Conservation (phyloP, 139 green algal genomes). For the Trebouxia sp. region DNA sequence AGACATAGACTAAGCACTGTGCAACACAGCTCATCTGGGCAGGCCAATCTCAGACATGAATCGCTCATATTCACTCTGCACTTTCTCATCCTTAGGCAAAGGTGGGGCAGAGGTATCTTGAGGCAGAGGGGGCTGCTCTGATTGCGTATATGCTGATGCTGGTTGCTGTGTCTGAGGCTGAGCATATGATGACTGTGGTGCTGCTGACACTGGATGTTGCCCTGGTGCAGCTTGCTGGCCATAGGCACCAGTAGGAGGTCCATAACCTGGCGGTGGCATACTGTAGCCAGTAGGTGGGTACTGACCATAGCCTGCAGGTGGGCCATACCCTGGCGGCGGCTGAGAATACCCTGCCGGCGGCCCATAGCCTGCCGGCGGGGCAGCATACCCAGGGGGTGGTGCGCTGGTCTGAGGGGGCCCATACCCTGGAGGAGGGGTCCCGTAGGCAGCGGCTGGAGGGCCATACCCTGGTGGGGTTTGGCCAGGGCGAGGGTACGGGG, state of each 20-base stretch:
- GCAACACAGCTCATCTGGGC: not conserved
- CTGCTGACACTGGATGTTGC: not conserved
- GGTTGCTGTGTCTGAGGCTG: not conserved
- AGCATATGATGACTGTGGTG: not conserved
- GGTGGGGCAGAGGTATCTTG: slow-evolving; percentile 25
- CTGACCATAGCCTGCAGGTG: not conserved
- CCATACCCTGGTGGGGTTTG: not conserved
- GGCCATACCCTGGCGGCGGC: slow-evolving; percentile 2
- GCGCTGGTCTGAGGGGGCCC: slow-evolving; percentile 17
- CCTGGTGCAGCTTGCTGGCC: slow-evolving; percentile 21
- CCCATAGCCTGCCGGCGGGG: slow-evolving; percentile 28
- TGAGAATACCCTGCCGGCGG: slow-evolving; percentile 7
- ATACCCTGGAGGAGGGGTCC: slow-evolving; percentile 21
- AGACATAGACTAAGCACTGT: too few species aligned
- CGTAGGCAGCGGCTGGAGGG: not conserved
- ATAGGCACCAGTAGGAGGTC: slow-evolving; percentile 17
- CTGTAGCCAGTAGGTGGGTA: slow-evolving; percentile 6
- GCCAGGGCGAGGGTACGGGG: not conserved
- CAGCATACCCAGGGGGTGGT: slow-evolving; percentile 27
- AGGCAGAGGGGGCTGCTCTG: slow-evolving; percentile 36
- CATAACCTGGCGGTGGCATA: slow-evolving; percentile 31
- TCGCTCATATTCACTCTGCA: slow-evolving; percentile 53
- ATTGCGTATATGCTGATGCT: not conserved
- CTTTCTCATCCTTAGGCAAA: slow-evolving; percentile 29
- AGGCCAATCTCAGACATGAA: slow-evolving; percentile 55